Base-by-base conservation (phyloP, 2,329 filamentous ascomycete genomes). In the Zymoseptoria brevis region DNA sequence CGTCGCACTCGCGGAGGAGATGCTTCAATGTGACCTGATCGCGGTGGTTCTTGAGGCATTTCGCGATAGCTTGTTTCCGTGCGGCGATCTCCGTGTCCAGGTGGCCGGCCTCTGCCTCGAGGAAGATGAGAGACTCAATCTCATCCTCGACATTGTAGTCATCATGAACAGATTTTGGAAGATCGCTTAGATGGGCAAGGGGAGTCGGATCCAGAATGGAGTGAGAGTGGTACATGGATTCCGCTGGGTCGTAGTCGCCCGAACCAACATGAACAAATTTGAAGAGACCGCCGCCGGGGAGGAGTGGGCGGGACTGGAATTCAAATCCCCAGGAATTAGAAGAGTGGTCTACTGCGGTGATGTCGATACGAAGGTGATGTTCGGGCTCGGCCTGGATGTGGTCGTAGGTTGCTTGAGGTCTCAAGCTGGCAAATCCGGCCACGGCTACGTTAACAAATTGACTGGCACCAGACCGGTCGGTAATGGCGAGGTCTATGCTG, bases 1-100 rank as follows among this genome's bases (percentile, higher is more conserved):
- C 73, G 59, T 78, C 73, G 62, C 77, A 80, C 53, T 76, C 67
- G 58, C 72, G 66, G 11, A 79, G 63, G 19, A 77, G 72, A 45
- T 76, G 69, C 19, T 69, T 70, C 9, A 78, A 67, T n/a, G 64
- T 67, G 49, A 75, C 72, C 16, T 71, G 65, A 19, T 72, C 66
- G 9, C 75, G 71, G 19, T 79, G 70, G 45, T 72, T 66, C 53
- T 72, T 64, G 11, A 74, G 68, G 57, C 77, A 68, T 19, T 68
- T 69, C 51, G 77, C 69, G 8, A 80, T 75, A 6, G 64, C 66
- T 29, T 68, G 57, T 57, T 70, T 70, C 58, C 68, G 67, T 16
- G 64, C 65, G 11, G 59, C 62, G 35, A 72, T 68, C 57, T 66
- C 62, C 8, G 56, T 54, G 16, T 66, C 61, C n/a, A 72, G 55